These are phyloP conservation scores for Phyllosticta capitalensis DNA, from an alignment of 2,329 filamentous ascomycete species.

Conservation along the genomic window DNA sequence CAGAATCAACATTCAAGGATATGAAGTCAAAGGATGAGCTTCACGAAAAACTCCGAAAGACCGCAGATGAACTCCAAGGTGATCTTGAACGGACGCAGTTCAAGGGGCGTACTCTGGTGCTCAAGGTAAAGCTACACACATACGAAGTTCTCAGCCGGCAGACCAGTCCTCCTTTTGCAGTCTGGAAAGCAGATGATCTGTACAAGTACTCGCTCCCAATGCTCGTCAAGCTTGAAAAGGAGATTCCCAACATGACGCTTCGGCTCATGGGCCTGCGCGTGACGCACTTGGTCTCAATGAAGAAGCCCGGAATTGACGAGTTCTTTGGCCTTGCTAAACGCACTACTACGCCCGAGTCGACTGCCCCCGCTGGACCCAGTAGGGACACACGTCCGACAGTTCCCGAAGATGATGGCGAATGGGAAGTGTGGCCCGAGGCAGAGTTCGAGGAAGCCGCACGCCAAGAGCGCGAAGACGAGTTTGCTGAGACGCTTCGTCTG, in stretches of 20 bases:
- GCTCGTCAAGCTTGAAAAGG: constrained; percentile 71
- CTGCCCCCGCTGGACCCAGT: constrained; percentile 27
- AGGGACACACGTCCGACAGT: not conserved
- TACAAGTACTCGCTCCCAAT: constrained; percentile 77
- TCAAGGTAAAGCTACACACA: constrained; percentile 91
- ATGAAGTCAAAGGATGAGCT: constrained; percentile 60
- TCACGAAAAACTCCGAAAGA: constrained; percentile 66
- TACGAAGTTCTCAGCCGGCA: constrained; percentile 88
- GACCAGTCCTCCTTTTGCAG: constrained; percentile 60
- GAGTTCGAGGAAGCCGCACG: constrained; percentile 54
- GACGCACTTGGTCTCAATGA: constrained; percentile 77
- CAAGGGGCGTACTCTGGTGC: constrained; percentile 80
- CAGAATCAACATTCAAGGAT: constrained; percentile 83
- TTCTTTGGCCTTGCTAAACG: constrained; percentile 58
- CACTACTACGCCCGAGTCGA: constrained; percentile 13
- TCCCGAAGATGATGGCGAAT: constrained; percentile 40
- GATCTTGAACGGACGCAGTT: constrained; percentile 71
- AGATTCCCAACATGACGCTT: constrained; percentile 68
- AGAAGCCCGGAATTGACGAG: constrained; percentile 65
- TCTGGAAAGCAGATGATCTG: constrained; percentile 67
- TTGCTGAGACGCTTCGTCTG: constrained; percentile 51
- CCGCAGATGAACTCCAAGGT: constrained; percentile 76
- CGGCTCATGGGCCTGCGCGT: constrained; percentile 83
- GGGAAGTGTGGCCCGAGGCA: constrained; percentile 61
- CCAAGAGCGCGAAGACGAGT: constrained; percentile 50